Conservation (phyloP, 805 yeast genomes). For the Metschnikowia henanensis region DNA sequence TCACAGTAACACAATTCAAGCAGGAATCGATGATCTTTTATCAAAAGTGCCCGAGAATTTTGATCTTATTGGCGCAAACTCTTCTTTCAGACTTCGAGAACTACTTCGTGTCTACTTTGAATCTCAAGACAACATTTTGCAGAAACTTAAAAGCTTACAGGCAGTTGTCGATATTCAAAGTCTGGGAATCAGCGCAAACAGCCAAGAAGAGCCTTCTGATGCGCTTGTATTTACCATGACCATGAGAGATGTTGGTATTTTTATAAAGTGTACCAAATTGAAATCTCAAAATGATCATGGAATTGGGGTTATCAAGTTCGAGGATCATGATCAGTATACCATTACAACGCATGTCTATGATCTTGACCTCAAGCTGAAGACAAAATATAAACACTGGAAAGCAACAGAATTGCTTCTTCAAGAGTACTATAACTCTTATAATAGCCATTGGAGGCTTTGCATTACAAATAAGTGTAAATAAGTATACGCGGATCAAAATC, state of each 20-base stretch:
- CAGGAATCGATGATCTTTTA: slow-evolving; percentile 16
- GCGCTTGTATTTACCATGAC: slow-evolving; percentile 49
- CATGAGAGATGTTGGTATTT: slow-evolving; percentile 55
- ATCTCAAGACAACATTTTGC: slow-evolving; percentile 21
- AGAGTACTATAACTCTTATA: slow-evolving; percentile 7
- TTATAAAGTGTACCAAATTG: slow-evolving; percentile 31
- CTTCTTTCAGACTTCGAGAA: slow-evolving; percentile 1
- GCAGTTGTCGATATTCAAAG: slow-evolving; percentile 33
- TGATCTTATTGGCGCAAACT: not conserved
- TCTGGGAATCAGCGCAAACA: slow-evolving; percentile 29
- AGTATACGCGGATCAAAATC: not conserved
- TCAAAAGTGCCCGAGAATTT: slow-evolving; percentile 7
- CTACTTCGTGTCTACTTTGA: slow-evolving; percentile 2
- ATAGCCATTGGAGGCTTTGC: slow-evolving; percentile 1
- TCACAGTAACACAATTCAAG: slow-evolving; percentile 2
- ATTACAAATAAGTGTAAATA: not conserved
- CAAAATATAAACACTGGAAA: slow-evolving; percentile 47
- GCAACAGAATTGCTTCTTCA: slow-evolving; percentile 38
- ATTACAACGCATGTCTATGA: slow-evolving; percentile 45
- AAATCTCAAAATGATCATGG: no score
- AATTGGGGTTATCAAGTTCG: no score
- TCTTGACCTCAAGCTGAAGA: slow-evolving; percentile 46
- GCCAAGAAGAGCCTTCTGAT: slow-evolving; percentile 38
- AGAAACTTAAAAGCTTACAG: slow-evolving; percentile 34
- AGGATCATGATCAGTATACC: not conserved